Conservation (phyloP, 2,329 filamentous ascomycete genomes). For the Hymenoscyphus infarciens region DNA sequence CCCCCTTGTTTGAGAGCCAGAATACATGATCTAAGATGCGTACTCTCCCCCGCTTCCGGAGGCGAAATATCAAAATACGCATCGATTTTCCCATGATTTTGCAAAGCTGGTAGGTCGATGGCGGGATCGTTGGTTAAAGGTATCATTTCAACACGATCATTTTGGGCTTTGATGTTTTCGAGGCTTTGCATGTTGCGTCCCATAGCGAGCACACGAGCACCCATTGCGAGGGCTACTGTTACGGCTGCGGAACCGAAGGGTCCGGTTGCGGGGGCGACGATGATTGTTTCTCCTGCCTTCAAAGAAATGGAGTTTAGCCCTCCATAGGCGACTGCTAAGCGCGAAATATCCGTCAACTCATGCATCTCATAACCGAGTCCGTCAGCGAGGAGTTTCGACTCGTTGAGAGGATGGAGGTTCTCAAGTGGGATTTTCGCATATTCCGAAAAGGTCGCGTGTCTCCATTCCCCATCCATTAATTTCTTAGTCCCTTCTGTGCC, state of each 20-base stretch:
- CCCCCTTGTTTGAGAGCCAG: slow-evolving; percentile 32
- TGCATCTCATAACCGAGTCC: slow-evolving; percentile 19
- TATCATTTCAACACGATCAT: slow-evolving; percentile 39
- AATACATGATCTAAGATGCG: slow-evolving; percentile 40
- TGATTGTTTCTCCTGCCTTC: slow-evolving; percentile 43
- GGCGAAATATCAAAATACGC: slow-evolving; percentile 47
- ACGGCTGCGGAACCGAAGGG: slow-evolving; percentile 44
- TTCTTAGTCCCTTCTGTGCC: slow-evolving; percentile 23
- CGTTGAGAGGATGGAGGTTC: slow-evolving; percentile 37
- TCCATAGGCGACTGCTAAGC: slow-evolving; percentile 39
- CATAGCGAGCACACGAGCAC: slow-evolving; percentile 47
- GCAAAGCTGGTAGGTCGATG: slow-evolving; percentile 17
- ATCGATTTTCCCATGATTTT: slow-evolving; percentile 37
- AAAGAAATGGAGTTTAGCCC: slow-evolving; percentile 43
- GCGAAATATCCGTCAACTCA: slow-evolving; percentile 11
- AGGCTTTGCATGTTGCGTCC: slow-evolving; percentile 38
- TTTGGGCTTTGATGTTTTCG: slow-evolving; percentile 39
- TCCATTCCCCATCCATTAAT: slow-evolving; percentile 36
- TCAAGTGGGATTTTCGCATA: slow-evolving; percentile 38
- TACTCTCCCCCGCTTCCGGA: slow-evolving; percentile 37
- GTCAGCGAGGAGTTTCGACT: slow-evolving; percentile 28
- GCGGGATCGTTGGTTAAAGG: slow-evolving; percentile 41
- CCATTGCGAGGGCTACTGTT: slow-evolving; percentile 44
- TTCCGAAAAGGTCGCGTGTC: slow-evolving; percentile 36
- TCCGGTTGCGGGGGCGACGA: slow-evolving; percentile 46